phyloP scores from a whole-genome alignment of 345 rosid species.

The Populus tremula region DNA sequence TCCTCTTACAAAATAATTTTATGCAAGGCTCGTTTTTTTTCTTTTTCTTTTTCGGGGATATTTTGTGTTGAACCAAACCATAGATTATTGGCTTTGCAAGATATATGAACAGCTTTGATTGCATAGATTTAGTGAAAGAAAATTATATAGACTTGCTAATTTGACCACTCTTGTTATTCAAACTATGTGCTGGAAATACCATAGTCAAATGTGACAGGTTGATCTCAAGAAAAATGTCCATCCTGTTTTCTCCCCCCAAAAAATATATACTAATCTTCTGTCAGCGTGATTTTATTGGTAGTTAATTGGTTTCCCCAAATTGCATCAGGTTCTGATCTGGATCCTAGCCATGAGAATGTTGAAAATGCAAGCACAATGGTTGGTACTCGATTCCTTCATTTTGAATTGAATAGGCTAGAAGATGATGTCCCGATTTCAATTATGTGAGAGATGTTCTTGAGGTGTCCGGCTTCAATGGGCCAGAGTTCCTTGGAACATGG shows the following conservation, averaged over 20 bases:
- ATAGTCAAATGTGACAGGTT: neutral
- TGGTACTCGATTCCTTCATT: constrained; percentile 5
- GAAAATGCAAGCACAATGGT: constrained; percentile 14
- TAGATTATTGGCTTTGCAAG: neutral
- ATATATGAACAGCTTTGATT: neutral
- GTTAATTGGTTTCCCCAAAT: constrained; percentile 13
- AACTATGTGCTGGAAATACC: neutral
- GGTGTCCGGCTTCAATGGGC: constrained; percentile 57
- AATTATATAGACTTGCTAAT: neutral
- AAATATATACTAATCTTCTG: neutral
- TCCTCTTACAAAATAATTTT: neutral
- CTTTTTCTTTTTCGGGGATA: neutral
- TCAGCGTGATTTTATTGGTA: neutral
- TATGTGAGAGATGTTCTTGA: constrained; percentile 55
- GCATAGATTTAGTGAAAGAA: neutral
- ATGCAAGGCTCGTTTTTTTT: neutral
- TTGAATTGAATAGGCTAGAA: constrained; percentile 23
- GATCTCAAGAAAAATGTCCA: neutral
- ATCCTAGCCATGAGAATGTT: constrained; percentile 13
- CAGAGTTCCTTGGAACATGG: constrained; percentile 47
- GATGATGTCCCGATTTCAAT: constrained; percentile 43
- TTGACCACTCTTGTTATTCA: neutral
- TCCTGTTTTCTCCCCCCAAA: neutral
- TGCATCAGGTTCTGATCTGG: constrained; percentile 27
- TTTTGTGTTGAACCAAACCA: neutral